phyloP scores from a whole-genome alignment of 2,329 filamentous ascomycete genomes.

The Diaporthe eres region DNA sequence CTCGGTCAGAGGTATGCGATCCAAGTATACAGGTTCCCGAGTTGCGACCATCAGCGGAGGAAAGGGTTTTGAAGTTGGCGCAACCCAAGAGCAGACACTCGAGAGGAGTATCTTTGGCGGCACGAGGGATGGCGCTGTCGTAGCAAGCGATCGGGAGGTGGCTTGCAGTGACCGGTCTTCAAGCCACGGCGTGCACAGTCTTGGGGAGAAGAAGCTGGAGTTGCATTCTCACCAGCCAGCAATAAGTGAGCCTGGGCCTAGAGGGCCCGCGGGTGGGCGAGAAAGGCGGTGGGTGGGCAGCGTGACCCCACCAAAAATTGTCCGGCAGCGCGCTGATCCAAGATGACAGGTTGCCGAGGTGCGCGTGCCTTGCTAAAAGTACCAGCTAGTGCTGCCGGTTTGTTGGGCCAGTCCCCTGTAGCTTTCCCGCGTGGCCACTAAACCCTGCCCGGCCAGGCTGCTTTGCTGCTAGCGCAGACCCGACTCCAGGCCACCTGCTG shows the following conservation, averaged over 20 bases:
- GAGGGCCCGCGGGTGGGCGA: slow-evolving; percentile 4
- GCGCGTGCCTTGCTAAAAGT: slow-evolving; percentile 32
- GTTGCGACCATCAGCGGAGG: slow-evolving; percentile 13
- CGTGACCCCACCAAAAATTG: slow-evolving; percentile 33
- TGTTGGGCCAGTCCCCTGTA: slow-evolving; percentile 33
- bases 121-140: slow-evolving; percentile 10
- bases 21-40: not conserved
- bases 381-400: slow-evolving; percentile 29
- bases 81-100: slow-evolving; percentile 23
- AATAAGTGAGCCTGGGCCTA: slow-evolving; percentile 14
- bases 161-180: not conserved
- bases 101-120: not conserved
- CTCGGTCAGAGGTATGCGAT: slow-evolving; percentile 3
- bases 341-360: slow-evolving; percentile 34
- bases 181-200: slow-evolving; percentile 19
- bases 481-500: slow-evolving; percentile 3
- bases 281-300: slow-evolving; percentile 34
- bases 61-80: slow-evolving; percentile 7
- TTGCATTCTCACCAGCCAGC: slow-evolving; percentile 5
- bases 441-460: not conserved
- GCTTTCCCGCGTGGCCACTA: slow-evolving; percentile 21
- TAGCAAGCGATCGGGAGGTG: slow-evolving; percentile 11
- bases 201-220: slow-evolving; percentile 9
- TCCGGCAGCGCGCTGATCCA: slow-evolving; percentile 18
- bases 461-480: not conserved